Evolutionary conservation across 768 basidiomycete genomes (phyloP).

Genomic region (Antrodiella citrinella): DNA sequence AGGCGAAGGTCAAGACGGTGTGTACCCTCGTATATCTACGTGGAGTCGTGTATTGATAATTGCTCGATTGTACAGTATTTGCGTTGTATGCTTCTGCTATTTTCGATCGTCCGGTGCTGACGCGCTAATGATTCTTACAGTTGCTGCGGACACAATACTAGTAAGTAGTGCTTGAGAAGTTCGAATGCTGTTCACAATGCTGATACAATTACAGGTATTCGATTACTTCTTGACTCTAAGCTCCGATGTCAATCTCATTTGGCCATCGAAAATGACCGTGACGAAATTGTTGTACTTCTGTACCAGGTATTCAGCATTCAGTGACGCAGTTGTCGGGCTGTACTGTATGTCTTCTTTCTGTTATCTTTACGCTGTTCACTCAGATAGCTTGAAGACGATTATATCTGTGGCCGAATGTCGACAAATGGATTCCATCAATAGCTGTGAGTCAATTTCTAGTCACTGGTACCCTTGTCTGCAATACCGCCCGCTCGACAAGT

Average conservation of each 20-base stretch:
- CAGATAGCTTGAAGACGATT: not conserved
- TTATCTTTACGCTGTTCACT: not conserved
- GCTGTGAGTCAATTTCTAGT: not conserved
- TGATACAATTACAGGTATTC: not conserved
- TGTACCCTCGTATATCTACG: too few species aligned
- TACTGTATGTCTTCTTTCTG: not conserved
- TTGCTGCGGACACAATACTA: too few species aligned
- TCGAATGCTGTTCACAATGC: too few species aligned
- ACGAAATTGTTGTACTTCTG: not conserved
- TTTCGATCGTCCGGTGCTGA: too few species aligned
- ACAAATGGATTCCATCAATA: not conserved
- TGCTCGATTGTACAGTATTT: too few species aligned
- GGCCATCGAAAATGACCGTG: not conserved
- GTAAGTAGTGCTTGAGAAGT: too few species aligned
- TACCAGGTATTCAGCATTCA: not conserved
- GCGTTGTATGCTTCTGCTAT: too few species aligned
- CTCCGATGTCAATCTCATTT: not conserved
- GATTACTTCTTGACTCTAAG: conserved; percentile 8
- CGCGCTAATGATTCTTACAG: too few species aligned
- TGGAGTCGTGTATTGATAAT: too few species aligned
- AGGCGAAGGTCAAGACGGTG: too few species aligned
- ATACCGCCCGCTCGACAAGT: too few species aligned
- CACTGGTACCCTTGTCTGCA: too few species aligned
- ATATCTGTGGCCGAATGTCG: not conserved
- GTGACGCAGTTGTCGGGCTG: not conserved